Base-by-base conservation (phyloP, 805 yeast species). In the Candida patagonica region DNA sequence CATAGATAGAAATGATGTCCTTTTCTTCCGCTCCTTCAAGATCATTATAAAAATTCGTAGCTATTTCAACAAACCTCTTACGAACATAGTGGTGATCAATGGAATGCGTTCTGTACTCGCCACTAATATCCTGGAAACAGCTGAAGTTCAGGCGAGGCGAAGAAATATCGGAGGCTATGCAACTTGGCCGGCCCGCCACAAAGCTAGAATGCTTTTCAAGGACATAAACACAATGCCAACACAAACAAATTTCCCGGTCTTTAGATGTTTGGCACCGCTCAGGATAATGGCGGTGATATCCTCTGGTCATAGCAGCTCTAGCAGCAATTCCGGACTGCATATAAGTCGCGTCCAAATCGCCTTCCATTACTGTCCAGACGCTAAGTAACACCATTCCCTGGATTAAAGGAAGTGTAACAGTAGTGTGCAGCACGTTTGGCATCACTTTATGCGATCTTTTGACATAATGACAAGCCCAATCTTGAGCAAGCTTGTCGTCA, bases 131-230 rank as follows among this genome's bases (percentile, higher is more conserved):
- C 27, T 10, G 30, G 20, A 5, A 33, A 34, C 10, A 10, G 24
- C 2, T 19, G 17, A 8, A 15, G 13, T 8, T 26, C 17, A n/a
- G 19, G 15, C 4, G 43, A 40, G 13, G 19, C 17, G 8, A 21
- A 26, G 5, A 34, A n/a, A n/a, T 35, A 13, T 35, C 40, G 12
- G 33, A 23, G 6, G 32, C 43, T n/a, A 41, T 16, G 25, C 43
- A 26, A 15, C 35, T 41, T 12, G 43, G 33, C n/a, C 30, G 23
- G 12, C 43, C 43, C 12, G 30, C 40, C 5, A 37, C 17, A 26
- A 41, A 41, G 25, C 40, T 26, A 25, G 25, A 13, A 16, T 41
- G 38, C 43, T 41, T 35, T 23, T 41, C 43, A n/a, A 15, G 9
- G 8, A 35, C 26, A 23, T 41, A 41, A 13, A 23, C n/a, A 4